A percentile compares a stretch with the other conserved stretches of the same genome.
phyloP scores from a whole-genome alignment of 78 protist genomes.

The Dictyostelium citrinum region DNA sequence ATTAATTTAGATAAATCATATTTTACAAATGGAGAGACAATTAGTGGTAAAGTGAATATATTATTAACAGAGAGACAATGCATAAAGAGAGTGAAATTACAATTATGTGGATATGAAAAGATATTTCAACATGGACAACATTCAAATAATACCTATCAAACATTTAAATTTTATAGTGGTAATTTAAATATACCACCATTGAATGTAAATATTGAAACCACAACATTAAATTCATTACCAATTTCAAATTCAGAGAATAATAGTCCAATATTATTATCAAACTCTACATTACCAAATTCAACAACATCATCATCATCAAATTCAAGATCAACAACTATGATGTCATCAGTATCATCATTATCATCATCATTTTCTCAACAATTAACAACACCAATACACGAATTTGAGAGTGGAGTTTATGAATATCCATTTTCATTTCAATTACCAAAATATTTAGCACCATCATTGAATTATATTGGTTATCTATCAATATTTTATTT shows the following conservation, averaged over 20 bases:
- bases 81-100: slow-evolving; percentile 36
- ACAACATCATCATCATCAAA: not conserved
- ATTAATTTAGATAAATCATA: slow-evolving; percentile 54
- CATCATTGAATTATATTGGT: slow-evolving; percentile 56
- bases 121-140: not conserved
- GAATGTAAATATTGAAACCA: not conserved
- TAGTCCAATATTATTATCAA: not conserved
- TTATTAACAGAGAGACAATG: slow-evolving; percentile 41
- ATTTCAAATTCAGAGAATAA: not conserved
- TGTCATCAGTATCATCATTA: not conserved
- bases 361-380: not conserved
- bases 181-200: slow-evolving; percentile 3
- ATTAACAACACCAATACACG: not conserved
- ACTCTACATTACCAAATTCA: not conserved
- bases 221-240: not conserved
- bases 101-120: slow-evolving; percentile 63
- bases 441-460: slow-evolving; percentile 33
- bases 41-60: slow-evolving; percentile 33
- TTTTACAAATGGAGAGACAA: slow-evolving; percentile 31
- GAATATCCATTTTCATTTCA: slow-evolving; percentile 18
- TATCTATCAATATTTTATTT: slow-evolving; percentile 56
- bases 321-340: not conserved
- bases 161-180: slow-evolving; percentile 30
- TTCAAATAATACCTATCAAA: slow-evolving; percentile 26
- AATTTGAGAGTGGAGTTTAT: slow-evolving; percentile 37